Base-by-base conservation (phyloP, 331 rosid species). In the Rosa hybrid region DNA sequence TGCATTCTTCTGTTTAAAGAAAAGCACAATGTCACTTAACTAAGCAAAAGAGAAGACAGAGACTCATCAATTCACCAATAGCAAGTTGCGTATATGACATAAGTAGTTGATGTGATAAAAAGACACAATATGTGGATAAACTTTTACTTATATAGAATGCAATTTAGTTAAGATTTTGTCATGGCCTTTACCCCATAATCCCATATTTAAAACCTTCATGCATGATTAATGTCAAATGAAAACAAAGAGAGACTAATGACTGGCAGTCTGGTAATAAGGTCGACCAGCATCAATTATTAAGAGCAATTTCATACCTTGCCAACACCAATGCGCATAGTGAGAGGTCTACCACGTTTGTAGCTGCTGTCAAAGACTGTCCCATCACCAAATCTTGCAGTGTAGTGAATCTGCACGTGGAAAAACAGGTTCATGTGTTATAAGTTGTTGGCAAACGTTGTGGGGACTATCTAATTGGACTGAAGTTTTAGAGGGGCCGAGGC, bases 241-340 rank as follows among this genome's bases (percentile, higher is more conserved):
- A 60, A 50, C 5, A 12, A 74, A 60, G 48, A 44, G 41, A 59
- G 54, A 80, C 72, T 48, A 78, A 67, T 14, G 12, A 34, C 56
- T 0, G 8, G 23, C 3, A 23, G n/a, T 64, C 70, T 14, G 4
- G 45, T 65, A 38, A 68, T 12, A 71, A 70, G 39, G 63, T 7
- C 0, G 3, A 48, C 4, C 4, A 39, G 8, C 8, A 63, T 4
- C 7, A 48, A 42, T 27, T 23, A 70, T 8, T 17, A 38, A 51
- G 30, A 8, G 8, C 6, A 45, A 77, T 44, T 44, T 68, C 68
- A 78, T 45, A 91, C 99, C 97, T 93, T 96, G 80, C 98, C 99
- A 80, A 84, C 96, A 45, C 99, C 99, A 78, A 91, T 84, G 69
- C 98, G 94, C 99, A 93, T 87, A 71, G 98, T 96, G 82, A 96